A percentile compares a stretch with the other conserved stretches of the same genome.
Evolutionary conservation across 805 yeast species (phyloP).

Genomic region (Huiozyma sinensis): DNA sequence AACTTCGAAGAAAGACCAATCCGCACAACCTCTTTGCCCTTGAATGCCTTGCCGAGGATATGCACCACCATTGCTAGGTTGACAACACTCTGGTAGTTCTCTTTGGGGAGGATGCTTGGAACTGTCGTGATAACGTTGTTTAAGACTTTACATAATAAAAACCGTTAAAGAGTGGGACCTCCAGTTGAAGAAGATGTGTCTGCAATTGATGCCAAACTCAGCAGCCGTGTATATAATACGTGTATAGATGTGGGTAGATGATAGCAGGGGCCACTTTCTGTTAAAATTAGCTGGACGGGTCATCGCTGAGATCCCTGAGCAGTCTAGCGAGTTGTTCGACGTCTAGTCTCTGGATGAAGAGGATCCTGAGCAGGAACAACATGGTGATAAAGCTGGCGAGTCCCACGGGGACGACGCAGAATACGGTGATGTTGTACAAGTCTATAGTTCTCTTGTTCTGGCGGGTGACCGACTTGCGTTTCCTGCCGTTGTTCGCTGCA

Average conservation of each 20-base stretch:
- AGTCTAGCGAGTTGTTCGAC: constrained; percentile 26
- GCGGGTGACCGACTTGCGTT: constrained; percentile 1
- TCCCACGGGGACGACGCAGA: constrained; percentile 97
- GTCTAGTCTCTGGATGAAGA: constrained; percentile 66
- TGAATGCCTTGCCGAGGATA: constrained; percentile 41
- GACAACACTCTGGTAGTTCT: no score
- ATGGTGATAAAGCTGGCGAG: constrained; percentile 87
- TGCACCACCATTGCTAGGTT: constrained; percentile 37
- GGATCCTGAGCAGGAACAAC: constrained; percentile 68
- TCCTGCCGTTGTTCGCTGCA: not conserved
- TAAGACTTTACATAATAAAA: not conserved
- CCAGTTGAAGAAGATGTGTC: no score
- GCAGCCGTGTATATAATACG: no score
- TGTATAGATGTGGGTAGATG: no score
- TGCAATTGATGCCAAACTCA: no score
- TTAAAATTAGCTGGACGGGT: not conserved
- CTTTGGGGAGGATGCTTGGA: not conserved
- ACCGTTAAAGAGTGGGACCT: not conserved
- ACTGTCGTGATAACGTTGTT: not conserved
- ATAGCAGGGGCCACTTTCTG: no score
- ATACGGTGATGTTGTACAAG: constrained; percentile 78
- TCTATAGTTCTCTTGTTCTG: constrained; percentile 55
- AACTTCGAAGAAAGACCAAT: constrained; percentile 70
- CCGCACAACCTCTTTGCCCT: constrained; percentile 30
- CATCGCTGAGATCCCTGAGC: not conserved